Conservation (phyloP, 108 stramenopile genomes). For the Fistulifera pelliculosa region DNA sequence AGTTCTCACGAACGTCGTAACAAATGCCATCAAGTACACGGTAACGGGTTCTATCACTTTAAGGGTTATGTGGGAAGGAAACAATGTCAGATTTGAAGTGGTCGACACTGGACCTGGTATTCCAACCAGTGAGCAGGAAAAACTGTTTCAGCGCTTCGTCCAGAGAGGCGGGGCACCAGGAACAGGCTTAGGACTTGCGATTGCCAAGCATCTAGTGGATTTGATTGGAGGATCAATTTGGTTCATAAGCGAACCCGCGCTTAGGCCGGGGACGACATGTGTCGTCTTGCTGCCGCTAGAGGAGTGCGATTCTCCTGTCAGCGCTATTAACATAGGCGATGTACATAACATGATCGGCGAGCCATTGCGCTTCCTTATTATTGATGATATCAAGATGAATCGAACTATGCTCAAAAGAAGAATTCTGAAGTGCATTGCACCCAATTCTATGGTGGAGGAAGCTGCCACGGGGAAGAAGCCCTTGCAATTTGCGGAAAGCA, state of each 20-base stretch:
- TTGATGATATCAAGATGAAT: constrained; percentile 68
- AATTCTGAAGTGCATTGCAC: constrained; percentile 42
- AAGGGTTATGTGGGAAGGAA: background rate
- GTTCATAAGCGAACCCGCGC: constrained; percentile 47
- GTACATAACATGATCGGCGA: constrained; percentile 7
- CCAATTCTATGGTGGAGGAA: constrained; percentile 42
- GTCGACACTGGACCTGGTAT: constrained; percentile 81
- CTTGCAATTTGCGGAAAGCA: constrained; percentile 33
- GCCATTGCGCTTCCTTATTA: constrained; percentile 35
- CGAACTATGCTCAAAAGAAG: constrained; percentile 44
- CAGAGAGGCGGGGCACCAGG: constrained; percentile 68
- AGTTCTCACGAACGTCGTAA: constrained; percentile 56
- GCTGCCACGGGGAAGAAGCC: constrained; percentile 57
- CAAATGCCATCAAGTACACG: constrained; percentile 71
- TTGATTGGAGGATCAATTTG: constrained; percentile 43
- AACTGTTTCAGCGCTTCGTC: constrained; percentile 63
- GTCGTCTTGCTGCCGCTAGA: constrained; percentile 40
- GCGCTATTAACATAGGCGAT: background rate
- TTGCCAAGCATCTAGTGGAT: constrained; percentile 65
- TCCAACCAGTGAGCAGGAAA: constrained; percentile 44
- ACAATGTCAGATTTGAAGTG: constrained; percentile 30
- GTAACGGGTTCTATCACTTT: constrained; percentile 21
- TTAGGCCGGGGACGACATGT: constrained; percentile 47
- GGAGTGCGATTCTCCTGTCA: constrained; percentile 19
- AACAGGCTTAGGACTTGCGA: constrained; percentile 66